These are phyloP conservation scores for Lophium mytilinum DNA, from an alignment of 495 filamentous ascomycete species.

Conservation along the genomic window DNA sequence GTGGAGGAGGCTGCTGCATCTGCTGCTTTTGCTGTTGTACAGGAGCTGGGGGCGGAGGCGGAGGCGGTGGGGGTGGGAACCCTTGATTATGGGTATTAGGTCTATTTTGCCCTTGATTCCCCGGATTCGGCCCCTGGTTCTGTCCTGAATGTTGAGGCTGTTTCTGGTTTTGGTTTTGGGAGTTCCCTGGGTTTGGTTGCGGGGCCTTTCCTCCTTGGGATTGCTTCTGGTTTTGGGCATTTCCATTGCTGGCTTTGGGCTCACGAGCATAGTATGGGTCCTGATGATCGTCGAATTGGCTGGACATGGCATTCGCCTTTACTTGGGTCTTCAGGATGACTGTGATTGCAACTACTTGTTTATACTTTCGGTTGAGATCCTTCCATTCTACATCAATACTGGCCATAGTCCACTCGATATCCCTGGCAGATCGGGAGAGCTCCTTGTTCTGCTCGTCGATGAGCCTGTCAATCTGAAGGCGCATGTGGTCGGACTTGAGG, in stretches of 20 bases:
- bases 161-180: background rate
- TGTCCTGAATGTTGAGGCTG: background rate
- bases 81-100: background rate
- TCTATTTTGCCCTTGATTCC: background rate
- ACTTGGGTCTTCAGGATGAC: background rate
- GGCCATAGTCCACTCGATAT: background rate
- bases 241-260: background rate
- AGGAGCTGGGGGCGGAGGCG: background rate
- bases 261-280: background rate
- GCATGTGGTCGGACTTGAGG: background rate
- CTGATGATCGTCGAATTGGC: background rate
- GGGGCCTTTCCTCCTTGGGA: background rate
- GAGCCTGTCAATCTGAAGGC: background rate
- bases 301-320: background rate
- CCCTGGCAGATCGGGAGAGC: background rate
- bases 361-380: background rate
- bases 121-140: background rate
- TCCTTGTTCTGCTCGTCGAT: background rate
- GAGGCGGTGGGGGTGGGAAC: background rate
- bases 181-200: background rate
- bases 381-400: background rate
- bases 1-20: background rate
- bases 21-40: background rate
- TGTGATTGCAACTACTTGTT: background rate
- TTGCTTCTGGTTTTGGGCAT: background rate